A percentile compares a stretch with the other conserved stretches of the same genome.
Evolutionary conservation across 352 stramenopile species (phyloP).

Genomic region (Phytophthora hybrid): DNA sequence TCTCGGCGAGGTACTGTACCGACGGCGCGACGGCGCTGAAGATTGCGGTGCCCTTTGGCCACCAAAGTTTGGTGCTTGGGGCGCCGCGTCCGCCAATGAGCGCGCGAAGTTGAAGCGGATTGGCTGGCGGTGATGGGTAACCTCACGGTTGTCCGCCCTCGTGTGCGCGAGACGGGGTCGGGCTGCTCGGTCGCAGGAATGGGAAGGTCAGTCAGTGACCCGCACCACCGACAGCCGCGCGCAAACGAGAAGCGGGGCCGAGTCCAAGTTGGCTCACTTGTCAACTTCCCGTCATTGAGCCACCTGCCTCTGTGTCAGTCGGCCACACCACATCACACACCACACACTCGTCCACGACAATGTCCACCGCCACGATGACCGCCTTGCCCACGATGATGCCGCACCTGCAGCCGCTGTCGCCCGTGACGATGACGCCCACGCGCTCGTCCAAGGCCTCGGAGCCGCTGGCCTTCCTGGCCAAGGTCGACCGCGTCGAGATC

Average conservation of each 20-base stretch:
- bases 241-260: background rate
- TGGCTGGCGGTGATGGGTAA: conserved; percentile 29
- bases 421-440: conserved; percentile 38
- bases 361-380: conserved; percentile 22
- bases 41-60: conserved; percentile 7
- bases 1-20: background rate
- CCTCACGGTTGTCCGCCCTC: conserved; percentile 32
- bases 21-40: background rate
- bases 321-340: background rate
- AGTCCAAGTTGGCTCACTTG: conserved; percentile 30
- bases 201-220: background rate
- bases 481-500: conserved; percentile 61
- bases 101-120: conserved; percentile 22
- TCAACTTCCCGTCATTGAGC: conserved; percentile 36
- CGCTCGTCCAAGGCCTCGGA: conserved; percentile 36
- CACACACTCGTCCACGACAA: background rate
- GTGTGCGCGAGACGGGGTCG: background rate
- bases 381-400: conserved; percentile 27
- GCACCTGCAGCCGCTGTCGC: conserved; percentile 32
- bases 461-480: conserved; percentile 40
- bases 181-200: too few species aligned
- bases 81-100: background rate
- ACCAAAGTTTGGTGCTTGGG: conserved; percentile 6
- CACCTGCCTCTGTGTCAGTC: conserved; percentile 7
- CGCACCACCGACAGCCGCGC: conserved; percentile 14